These are phyloP conservation scores for Saposhnikovia divaricata DNA, from an alignment of 129 eudicot species.

Conservation along the genomic window DNA sequence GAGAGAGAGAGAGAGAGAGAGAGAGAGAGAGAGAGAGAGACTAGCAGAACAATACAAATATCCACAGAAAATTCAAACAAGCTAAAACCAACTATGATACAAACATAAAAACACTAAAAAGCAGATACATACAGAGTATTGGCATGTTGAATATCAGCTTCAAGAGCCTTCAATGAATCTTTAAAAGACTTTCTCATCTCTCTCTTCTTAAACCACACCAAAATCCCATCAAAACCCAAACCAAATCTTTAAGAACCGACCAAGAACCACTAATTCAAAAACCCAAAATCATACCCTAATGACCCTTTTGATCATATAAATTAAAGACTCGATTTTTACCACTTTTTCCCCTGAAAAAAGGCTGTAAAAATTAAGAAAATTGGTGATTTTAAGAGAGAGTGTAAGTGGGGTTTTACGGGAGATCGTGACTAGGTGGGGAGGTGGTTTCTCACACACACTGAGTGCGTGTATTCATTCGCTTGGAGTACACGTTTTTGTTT, in stretches of 20 bases:
- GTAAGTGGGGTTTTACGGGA: conserved; percentile 2
- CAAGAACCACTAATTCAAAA: not conserved
- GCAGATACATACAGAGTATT: conserved; percentile 57
- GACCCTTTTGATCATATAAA: not conserved
- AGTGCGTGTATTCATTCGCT: not conserved
- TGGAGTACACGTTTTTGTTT: conserved; percentile 9
- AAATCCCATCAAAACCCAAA: conserved; percentile 45
- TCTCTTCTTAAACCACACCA: conserved; percentile 5
- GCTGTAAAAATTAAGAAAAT: not conserved
- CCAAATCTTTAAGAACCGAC: not conserved
- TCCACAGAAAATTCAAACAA: not conserved
- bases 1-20: too few species aligned
- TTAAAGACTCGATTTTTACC: not conserved
- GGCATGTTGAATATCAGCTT: conserved; percentile 92
- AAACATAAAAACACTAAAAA: not conserved
- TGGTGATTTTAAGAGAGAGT: not conserved
- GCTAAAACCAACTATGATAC: not conserved
- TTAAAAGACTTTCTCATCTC: conserved; percentile 76
- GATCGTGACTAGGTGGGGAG: not conserved
- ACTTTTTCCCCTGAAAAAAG: not conserved
- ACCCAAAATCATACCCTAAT: not conserved
- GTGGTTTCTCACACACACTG: conserved; percentile 1
- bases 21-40: too few species aligned
- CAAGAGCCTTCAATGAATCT: conserved; percentile 83
- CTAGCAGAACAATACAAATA: too few species aligned